Conservation (phyloP, 768 basidiomycete species). For the Mycena haematopus region DNA sequence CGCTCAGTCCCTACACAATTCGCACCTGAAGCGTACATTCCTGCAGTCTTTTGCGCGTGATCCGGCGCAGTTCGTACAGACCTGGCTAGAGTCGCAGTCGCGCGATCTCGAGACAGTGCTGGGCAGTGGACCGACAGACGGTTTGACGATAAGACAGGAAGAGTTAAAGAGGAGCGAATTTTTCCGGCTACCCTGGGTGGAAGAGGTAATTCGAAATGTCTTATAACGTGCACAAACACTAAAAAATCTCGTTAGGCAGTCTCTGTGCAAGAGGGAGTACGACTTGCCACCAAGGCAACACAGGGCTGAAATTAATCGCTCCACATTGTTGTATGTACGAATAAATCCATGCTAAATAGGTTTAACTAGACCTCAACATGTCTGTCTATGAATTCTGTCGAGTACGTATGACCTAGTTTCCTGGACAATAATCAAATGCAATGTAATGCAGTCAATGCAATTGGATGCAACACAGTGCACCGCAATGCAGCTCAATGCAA, state of each 20-base stretch:
- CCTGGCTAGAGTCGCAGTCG: constrained; percentile 91
- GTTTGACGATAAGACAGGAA: constrained; percentile 82
- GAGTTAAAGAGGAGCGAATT: constrained; percentile 89
- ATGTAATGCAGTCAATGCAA: no score
- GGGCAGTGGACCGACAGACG: constrained; percentile 86
- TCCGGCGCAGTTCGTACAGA: constrained; percentile 83
- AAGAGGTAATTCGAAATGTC: constrained; percentile 48
- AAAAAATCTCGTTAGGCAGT: constrained; percentile 10
- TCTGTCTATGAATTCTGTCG: no score
- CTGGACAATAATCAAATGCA: no score
- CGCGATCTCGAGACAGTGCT: constrained; percentile 88
- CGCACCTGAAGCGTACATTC: constrained; percentile 88
- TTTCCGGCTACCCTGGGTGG: constrained; percentile 92
- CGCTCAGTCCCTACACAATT: constrained; percentile 85
- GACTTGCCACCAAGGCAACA: constrained; percentile 22
- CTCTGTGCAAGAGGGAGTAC: constrained; percentile 23
- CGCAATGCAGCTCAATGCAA: no score
- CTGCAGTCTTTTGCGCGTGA: constrained; percentile 81
- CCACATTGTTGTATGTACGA: not conserved
- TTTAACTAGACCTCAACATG: no score
- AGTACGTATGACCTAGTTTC: no score
- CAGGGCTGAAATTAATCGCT: constrained; percentile 6
- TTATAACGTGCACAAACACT: not conserved
- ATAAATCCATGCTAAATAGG: no score
- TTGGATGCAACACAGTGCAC: no score